Evolutionary conservation across 2,329 filamentous ascomycete species (phyloP), one percentile per base, ranked within the genome.

Genomic region (Penicillium sp.): DNA sequence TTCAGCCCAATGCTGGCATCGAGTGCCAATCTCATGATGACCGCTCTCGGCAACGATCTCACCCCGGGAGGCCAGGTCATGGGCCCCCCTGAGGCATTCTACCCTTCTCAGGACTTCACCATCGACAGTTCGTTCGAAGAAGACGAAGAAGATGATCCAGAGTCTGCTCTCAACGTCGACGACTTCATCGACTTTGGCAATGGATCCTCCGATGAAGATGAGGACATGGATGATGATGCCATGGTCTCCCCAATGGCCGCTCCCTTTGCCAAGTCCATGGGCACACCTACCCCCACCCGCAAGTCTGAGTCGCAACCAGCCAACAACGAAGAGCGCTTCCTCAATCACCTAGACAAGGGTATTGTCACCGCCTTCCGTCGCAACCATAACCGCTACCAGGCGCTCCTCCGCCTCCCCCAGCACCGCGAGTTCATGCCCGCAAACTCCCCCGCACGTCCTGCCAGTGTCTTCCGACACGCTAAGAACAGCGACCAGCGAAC

Each of bases 331-430:
- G 77, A 84, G 59, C 80, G 81, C 27, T 80, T 88, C 53, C 76
- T 89, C n/a, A 81, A 82, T 53, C 87, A 88, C 63, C 84, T 92
- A 39, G 86, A 88, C 66, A 84, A 85, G 63, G 84, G 87, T 55
- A 84, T 88, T 15, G 89, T 94, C 36, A 89, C 89, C 38, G 88
- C 90, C 1, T 95, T 94, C 80, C 89, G 89, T 55, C 80, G 78
- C 41, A 83, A 83, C 61, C 79, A 82, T 66, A 77, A 76, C 68
- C 72, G 77, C 60, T 76, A 83, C 68, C 74, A 81, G 65, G 70
- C 79, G 58, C 67, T 79, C 68, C 75, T 80, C 65, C 75, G 79
- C 62, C 71, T 72, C 79, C 78, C 76, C 27, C 74, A 78, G 55
- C 74, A 79, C 61, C 70, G 73, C 48, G 73, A 78, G 63, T 74